Conservation (phyloP, 495 filamentous ascomycete genomes). For the Penicillium chermesinum region DNA sequence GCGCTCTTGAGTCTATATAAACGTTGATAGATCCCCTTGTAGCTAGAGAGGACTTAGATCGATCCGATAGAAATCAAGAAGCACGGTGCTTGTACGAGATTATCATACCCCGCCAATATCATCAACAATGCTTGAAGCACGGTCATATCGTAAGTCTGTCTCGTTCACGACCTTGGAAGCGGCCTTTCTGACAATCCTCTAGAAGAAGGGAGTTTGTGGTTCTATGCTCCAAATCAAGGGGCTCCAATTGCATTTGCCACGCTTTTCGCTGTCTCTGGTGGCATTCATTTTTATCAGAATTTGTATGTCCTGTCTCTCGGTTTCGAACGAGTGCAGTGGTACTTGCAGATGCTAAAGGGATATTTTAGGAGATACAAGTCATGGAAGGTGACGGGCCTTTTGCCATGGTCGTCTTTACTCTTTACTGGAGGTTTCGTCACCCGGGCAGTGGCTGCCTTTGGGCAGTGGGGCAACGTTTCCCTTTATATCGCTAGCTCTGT, state of each 20-base stretch:
- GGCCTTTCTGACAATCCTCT: constrained; percentile 10
- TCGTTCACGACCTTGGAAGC: neutral
- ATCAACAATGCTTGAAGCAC: constrained; percentile 7
- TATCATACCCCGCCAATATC: neutral
- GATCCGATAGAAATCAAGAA: too few relatives aligned
- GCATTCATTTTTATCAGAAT: constrained; percentile 58
- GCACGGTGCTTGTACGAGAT: too few relatives aligned
- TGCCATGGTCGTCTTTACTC: constrained; percentile 47
- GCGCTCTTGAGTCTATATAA: neutral
- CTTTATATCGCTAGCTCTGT: constrained; percentile 58
- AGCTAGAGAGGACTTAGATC: neutral
- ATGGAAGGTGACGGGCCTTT: constrained; percentile 50
- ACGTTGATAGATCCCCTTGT: neutral
- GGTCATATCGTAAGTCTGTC: constrained; percentile 13
- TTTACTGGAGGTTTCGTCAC: constrained; percentile 56
- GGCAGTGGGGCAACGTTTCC: constrained; percentile 50
- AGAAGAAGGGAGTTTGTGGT: constrained; percentile 55
- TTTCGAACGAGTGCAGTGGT: neutral
- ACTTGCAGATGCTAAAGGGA: neutral
- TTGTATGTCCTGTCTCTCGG: constrained; percentile 30
- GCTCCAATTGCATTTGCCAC: constrained; percentile 64
- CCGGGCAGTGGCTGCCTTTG: constrained; percentile 51
- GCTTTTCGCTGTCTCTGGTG: constrained; percentile 56
- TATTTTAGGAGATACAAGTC: constrained; percentile 38
- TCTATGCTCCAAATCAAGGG: constrained; percentile 70